Evolutionary conservation across 2,329 filamentous ascomycete species (phyloP), one percentile per base, ranked within the genome.

Genomic region (Hypoxylon sp.): DNA sequence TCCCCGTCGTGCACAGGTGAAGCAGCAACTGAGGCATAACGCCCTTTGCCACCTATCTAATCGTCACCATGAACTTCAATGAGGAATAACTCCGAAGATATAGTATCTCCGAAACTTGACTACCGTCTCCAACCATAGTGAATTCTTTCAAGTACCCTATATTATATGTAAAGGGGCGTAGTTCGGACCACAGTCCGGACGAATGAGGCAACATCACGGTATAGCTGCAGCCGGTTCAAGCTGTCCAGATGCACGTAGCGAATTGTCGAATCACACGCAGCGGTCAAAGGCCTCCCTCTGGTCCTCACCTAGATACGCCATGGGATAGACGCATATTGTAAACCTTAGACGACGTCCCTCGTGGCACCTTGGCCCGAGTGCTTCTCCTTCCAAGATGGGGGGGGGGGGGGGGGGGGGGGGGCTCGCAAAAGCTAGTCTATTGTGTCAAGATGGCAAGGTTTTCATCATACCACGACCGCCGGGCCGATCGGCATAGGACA

Each of bases 401-500:
- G 58, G n/a, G 27, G 60, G 4, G 62, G 58, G n/a, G n/a, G n/a
- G n/a, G n/a, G n/a, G n/a, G n/a, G n/a, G n/a, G 1, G 49, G 64
- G 3, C 46, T 66, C 13, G 66, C 53, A 0, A 60, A 64, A 33
- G 35, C 29, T 17, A 68, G 64, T 11, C 24, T 68, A 3, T 58
- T 58, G 3, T 58, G n/a, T 3, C 60, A 65, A 33, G 17, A 40
- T 4, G 65, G 64, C 7, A 66, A 59, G 41, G 68, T 71, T 1
- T 70, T 69, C 48, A 78, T 85, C 48, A 76, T 84, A 78, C 84
- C 48, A 76, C 84, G 13, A 85, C 82, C 1, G 67, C 66, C 18
- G 66, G 62, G 1, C 65, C 61, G 1, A 59, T 60, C 4, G 68
- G 67, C 4, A 71, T 82, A 3, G 81, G 81, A 9, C 74, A 76